Evolutionary conservation across 768 basidiomycete species (phyloP), one percentile per base, ranked within the genome.

Genomic region (Favolaschia claudopus): DNA sequence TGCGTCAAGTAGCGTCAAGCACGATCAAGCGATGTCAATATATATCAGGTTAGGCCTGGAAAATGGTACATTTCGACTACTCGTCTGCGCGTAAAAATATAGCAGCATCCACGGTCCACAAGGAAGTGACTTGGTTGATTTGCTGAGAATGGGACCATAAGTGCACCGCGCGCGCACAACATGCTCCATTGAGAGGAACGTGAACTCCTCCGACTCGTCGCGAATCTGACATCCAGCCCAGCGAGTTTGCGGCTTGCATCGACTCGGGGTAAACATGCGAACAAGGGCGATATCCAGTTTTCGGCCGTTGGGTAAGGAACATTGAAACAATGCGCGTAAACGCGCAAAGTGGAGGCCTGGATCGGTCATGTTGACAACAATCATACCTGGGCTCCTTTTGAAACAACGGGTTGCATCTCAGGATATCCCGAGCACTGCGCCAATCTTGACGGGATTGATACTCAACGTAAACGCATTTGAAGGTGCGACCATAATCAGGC

Each of bases 211-310:
- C 12, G 17, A 10, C 44, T 62, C 59, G 31, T 62, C 47, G 48
- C 24, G 40, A 15, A 52, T 38, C 22, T 44, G 25, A 29, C 24
- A 37, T 17, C 53, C 53, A 13, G 29, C 34, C 60, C 47, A 62
- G 9, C 15, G 24, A 7, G 62, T 60, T 31, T 37, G 27, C 9
- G 48, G 61, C 34, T 12, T 52, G 49, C 61, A 62, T n/a, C 25
- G 39, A 24, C 20, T 51, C 10, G 8, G 34, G n/a, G n/a, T 17
- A 25, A 51, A 51, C 34, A 38, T 51, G 24, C 27, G 51, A 13
- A 34, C 42, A 33, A 60, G 29, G 17, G 43, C 59, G 19, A 59
- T 28, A 37, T 63, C 58, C 9, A 43, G 5, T 17, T 20, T 33
- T 9, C 48, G 48, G 6, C 51, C 37, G 9, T 15, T 22, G 14